A percentile compares a stretch with the other conserved stretches of the same genome.
These are phyloP conservation scores for Coemansia sp. DNA, from an alignment of 192 early-diverging fungal species.

Conservation along the genomic window DNA sequence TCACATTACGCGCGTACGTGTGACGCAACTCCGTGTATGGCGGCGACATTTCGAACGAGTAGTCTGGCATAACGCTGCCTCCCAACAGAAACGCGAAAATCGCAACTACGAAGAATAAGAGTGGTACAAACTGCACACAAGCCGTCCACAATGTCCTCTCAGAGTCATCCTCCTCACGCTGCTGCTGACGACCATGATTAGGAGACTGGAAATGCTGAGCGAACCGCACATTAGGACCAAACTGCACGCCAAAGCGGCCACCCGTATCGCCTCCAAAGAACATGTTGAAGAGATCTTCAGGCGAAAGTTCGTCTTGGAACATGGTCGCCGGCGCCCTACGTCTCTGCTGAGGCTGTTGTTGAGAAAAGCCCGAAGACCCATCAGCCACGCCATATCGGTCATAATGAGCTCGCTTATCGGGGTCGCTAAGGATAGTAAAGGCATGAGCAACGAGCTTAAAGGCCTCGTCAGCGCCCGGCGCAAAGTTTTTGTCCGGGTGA, in stretches of 20 bases:
- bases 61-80: conserved; percentile 59
- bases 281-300: conserved; percentile 97
- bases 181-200: conserved; percentile 30
- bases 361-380: conserved; percentile 34
- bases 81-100: conserved; percentile 62
- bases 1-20: conserved; percentile 67
- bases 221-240: conserved; percentile 38
- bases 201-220: conserved; percentile 17
- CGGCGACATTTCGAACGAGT: conserved; percentile 63
- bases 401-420: conserved; percentile 82
- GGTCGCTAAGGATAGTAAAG: conserved; percentile 86
- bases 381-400: conserved; percentile 81
- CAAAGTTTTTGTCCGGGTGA: conserved; percentile 96
- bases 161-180: conserved; percentile 19
- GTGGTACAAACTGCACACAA: conserved; percentile 77
- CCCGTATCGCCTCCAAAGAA: conserved; percentile 77
- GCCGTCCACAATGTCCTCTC: conserved; percentile 43
- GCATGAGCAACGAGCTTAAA: conserved; percentile 96
- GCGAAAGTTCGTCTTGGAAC: conserved; percentile 77
- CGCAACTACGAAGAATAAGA: conserved; percentile 77
- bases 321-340: background rate
- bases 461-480: conserved; percentile 94
- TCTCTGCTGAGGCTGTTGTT: conserved; percentile 17
- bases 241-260: conserved; percentile 58
- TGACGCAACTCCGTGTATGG: conserved; percentile 58